phyloP scores from a whole-genome alignment of 2,329 filamentous ascomycete species.

The Penicillium sp. region DNA sequence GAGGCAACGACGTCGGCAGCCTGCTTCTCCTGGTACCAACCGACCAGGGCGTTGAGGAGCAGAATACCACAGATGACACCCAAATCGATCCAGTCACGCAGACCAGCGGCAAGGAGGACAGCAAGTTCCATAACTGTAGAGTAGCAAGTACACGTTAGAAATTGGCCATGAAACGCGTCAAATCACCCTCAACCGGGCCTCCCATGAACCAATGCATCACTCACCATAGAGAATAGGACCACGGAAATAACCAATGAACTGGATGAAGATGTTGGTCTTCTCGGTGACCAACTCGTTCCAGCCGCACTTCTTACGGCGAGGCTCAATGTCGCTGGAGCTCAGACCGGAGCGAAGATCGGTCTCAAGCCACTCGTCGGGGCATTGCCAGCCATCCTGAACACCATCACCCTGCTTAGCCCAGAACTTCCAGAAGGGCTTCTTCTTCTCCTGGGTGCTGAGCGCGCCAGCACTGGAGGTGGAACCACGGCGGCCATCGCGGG shows the following conservation, averaged over 20 bases:
- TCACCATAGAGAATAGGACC: slow-evolving; percentile 77
- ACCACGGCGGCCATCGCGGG: slow-evolving; percentile 61
- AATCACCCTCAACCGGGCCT: not conserved
- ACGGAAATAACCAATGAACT: slow-evolving; percentile 75
- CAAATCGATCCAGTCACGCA: slow-evolving; percentile 76
- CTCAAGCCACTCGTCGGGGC: slow-evolving; percentile 70
- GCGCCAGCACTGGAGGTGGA: slow-evolving; percentile 50
- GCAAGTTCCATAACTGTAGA: slow-evolving; percentile 71
- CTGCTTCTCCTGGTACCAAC: slow-evolving; percentile 82
- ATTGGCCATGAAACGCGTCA: slow-evolving; percentile 9
- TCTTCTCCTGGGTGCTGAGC: slow-evolving; percentile 49
- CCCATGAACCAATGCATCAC: slow-evolving; percentile 34
- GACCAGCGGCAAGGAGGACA: slow-evolving; percentile 72
- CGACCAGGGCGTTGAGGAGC: slow-evolving; percentile 73
- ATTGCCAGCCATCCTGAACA: slow-evolving; percentile 44
- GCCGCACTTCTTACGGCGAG: slow-evolving; percentile 66
- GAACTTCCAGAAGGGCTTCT: slow-evolving; percentile 64
- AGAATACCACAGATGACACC: slow-evolving; percentile 78
- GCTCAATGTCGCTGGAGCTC: slow-evolving; percentile 61
- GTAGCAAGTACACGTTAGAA: slow-evolving; percentile 14
- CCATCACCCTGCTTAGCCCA: slow-evolving; percentile 44
- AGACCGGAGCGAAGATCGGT: slow-evolving; percentile 70
- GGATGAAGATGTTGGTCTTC: slow-evolving; percentile 74
- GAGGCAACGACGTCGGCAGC: slow-evolving; percentile 75
- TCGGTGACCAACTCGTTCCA: slow-evolving; percentile 74